These are phyloP conservation scores for Bruguiera hainesii DNA, from an alignment of 441 rosid genomes.

Conservation along the genomic window DNA sequence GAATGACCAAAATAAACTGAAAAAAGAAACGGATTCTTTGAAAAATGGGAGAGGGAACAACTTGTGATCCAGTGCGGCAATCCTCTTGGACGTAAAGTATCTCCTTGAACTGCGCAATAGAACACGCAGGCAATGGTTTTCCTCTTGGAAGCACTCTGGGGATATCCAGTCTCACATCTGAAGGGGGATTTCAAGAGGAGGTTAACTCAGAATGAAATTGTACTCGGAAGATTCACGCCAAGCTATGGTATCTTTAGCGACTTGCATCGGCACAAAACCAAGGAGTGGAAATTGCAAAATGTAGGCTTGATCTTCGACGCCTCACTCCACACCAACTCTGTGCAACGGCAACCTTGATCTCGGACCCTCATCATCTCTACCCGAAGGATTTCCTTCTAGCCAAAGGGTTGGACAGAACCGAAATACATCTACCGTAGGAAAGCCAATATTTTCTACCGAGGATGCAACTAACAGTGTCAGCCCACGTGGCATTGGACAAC, in stretches of 20 bases:
- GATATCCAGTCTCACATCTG: constrained; percentile 40
- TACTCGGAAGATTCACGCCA: constrained; percentile 39
- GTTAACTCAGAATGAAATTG: constrained; percentile 49
- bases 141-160: constrained; percentile 51
- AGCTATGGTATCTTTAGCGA: constrained; percentile 57
- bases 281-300: constrained; percentile 64
- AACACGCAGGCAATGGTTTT: constrained; percentile 47
- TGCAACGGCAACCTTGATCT: constrained; percentile 34
- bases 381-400: constrained; percentile 48
- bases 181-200: constrained; percentile 50
- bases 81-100: constrained; percentile 45
- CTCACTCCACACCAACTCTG: constrained; percentile 38
- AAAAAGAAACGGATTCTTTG: too few species aligned
- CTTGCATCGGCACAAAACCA: constrained; percentile 49
- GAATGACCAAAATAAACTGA: constrained; percentile 1
- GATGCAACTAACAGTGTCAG: constrained; percentile 31
- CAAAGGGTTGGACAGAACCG: constrained; percentile 47
- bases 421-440: constrained; percentile 29
- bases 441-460: constrained; percentile 30
- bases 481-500: constrained; percentile 35
- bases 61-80: constrained; percentile 50
- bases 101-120: constrained; percentile 43
- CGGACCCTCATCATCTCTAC: constrained; percentile 43
- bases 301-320: constrained; percentile 51
- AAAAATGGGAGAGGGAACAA: constrained; percentile 46